A percentile compares a stretch with the other conserved stretches of the same genome.
phyloP scores from a whole-genome alignment of 164 flowering plant genomes.

The Brasenia schreberi region DNA sequence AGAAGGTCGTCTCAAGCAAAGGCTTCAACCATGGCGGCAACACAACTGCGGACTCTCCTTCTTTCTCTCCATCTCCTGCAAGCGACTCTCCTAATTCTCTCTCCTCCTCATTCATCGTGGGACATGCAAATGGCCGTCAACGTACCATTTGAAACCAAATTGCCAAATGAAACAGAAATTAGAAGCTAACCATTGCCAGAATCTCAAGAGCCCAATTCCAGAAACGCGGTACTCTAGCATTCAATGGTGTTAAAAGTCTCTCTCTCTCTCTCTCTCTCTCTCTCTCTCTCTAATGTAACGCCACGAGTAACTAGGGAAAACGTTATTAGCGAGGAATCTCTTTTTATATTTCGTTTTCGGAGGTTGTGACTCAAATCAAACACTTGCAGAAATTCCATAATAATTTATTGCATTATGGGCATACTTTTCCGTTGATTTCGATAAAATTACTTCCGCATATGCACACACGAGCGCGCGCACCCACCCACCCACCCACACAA shows the following conservation, averaged over 20 bases:
- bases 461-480: no score
- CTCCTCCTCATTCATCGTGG: neutral
- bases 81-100: neutral
- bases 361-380: neutral
- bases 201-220: neutral
- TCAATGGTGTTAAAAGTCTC: neutral
- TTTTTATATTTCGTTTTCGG: neutral
- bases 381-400: no score
- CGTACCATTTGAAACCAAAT: neutral
- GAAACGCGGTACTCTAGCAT: neutral
- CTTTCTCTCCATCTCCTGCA: neutral
- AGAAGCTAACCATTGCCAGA: neutral
- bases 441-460: no score
- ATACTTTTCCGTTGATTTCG: no score
- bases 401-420: no score
- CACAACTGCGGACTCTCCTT: conserved; percentile 11
- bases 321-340: neutral
- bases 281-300: neutral
- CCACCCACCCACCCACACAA: no score
- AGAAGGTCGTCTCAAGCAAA: conserved; percentile 29
- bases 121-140: neutral
- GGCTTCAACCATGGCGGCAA: conserved; percentile 42
- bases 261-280: neutral
- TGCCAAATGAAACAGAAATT: neutral
- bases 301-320: neutral